These are phyloP conservation scores for Lipomyces kockii DNA, from an alignment of 805 yeast species.

Conservation along the genomic window DNA sequence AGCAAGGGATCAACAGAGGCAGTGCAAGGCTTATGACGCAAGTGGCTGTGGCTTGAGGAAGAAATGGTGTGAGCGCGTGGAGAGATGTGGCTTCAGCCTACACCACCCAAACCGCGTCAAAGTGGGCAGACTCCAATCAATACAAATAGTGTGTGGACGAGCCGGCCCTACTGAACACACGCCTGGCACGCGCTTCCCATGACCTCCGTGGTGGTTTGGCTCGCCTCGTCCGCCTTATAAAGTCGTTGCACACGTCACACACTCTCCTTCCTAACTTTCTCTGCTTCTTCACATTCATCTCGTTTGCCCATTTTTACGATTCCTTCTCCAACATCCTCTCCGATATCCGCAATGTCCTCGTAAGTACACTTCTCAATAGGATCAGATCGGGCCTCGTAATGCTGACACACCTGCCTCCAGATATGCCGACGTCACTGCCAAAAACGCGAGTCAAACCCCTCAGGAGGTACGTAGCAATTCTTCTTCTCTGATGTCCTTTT, in stretches of 20 bases:
- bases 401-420: not conserved
- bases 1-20: not conserved
- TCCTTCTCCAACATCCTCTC: not conserved
- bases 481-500: not conserved
- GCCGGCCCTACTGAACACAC: not conserved
- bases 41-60: not conserved
- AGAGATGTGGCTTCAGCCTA: not conserved
- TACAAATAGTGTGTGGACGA: not conserved
- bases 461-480: conserved; percentile 24
- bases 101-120: too few species aligned
- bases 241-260: not conserved
- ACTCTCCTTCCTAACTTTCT: not conserved
- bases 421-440: conserved; percentile 32
- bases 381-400: not conserved
- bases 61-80: not conserved
- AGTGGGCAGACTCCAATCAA: not conserved
- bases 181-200: not conserved
- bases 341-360: conserved; percentile 9
- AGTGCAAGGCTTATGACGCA: not conserved
- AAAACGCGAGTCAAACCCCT: conserved; percentile 25
- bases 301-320: not conserved
- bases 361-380: not conserved
- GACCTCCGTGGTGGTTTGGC: not conserved
- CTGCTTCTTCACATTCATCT: not conserved
- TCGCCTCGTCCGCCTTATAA: not conserved